Evolutionary conservation across 2,329 filamentous ascomycete genomes (phyloP).

Genomic region (Penicillium fuscoglaucum): DNA sequence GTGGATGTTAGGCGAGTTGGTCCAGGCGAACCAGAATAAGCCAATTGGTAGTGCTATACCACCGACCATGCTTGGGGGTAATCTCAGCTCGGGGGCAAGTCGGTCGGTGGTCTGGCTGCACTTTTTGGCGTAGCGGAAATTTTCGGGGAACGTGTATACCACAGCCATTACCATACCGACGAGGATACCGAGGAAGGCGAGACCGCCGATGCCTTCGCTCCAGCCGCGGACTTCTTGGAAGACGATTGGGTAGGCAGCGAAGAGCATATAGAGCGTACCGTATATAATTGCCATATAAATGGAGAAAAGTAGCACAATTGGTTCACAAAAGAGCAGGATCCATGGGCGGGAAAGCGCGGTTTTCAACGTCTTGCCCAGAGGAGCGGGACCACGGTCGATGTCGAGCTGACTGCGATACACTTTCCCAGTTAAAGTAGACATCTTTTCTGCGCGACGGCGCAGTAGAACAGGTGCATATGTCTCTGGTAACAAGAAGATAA

Average conservation of each 20-base stretch:
- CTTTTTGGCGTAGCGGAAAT: constrained; percentile 34
- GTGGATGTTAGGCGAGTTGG: constrained; percentile 29
- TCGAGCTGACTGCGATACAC: constrained; percentile 29
- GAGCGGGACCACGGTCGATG: constrained; percentile 26
- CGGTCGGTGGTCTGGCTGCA: constrained; percentile 23
- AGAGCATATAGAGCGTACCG: constrained; percentile 35
- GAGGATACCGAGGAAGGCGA: constrained; percentile 35
- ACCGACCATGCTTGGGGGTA: constrained; percentile 52
- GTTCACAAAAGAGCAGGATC: constrained; percentile 32
- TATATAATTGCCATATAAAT: constrained; percentile 35
- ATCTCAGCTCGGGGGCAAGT: constrained; percentile 56
- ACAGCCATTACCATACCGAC: constrained; percentile 32
- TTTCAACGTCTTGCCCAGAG: constrained; percentile 24
- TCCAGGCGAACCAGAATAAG: constrained; percentile 38
- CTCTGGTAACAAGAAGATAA: constrained; percentile 28
- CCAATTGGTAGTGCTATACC: constrained; percentile 30
- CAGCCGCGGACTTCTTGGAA: constrained; percentile 31
- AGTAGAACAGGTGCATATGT: constrained; percentile 35
- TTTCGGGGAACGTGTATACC: constrained; percentile 29
- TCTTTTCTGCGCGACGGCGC: constrained; percentile 28
- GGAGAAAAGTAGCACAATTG: constrained; percentile 33
- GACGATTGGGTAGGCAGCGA: constrained; percentile 34
- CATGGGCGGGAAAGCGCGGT: constrained; percentile 31
- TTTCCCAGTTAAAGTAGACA: constrained; percentile 30
- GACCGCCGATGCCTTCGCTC: constrained; percentile 29